These are phyloP conservation scores for Aspergillus conjunctus DNA, from an alignment of 495 filamentous ascomycete species.

Conservation along the genomic window DNA sequence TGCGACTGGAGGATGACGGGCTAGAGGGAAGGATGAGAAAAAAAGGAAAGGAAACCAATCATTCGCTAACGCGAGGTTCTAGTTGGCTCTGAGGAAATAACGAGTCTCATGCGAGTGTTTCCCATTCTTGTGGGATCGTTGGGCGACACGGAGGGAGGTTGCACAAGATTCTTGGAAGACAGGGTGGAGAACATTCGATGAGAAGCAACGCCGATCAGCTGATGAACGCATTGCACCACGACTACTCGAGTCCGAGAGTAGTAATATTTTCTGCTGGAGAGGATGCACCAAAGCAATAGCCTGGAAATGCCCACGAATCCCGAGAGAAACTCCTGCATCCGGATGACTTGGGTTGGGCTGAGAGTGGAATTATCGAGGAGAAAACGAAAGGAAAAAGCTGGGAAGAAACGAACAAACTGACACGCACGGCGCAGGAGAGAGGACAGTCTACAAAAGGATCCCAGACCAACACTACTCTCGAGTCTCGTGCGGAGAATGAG, in stretches of 20 bases:
- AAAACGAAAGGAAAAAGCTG: conserved; percentile 7
- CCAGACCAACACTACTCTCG: too few species aligned
- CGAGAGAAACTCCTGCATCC: background rate
- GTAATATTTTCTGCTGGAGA: background rate
- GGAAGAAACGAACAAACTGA: background rate
- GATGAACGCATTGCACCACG: background rate
- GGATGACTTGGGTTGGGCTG: background rate
- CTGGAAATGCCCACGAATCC: too few species aligned
- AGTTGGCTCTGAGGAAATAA: background rate
- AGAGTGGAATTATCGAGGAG: background rate
- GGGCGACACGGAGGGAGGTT: conserved; percentile 6
- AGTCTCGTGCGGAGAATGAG: too few species aligned
- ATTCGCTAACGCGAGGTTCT: background rate
- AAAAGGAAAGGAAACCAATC: background rate
- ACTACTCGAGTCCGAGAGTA: background rate
- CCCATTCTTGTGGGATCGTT: background rate
- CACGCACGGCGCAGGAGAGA: conserved; percentile 3
- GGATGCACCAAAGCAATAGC: background rate
- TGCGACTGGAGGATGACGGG: background rate
- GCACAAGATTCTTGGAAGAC: conserved; percentile 11
- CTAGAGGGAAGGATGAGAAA: background rate
- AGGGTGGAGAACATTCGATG: background rate
- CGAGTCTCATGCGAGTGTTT: background rate
- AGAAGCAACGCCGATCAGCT: conserved; percentile 2
- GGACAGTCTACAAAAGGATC: background rate